Base-by-base conservation (phyloP, 23 red algal genomes). In the Gracilaria domingensis region DNA sequence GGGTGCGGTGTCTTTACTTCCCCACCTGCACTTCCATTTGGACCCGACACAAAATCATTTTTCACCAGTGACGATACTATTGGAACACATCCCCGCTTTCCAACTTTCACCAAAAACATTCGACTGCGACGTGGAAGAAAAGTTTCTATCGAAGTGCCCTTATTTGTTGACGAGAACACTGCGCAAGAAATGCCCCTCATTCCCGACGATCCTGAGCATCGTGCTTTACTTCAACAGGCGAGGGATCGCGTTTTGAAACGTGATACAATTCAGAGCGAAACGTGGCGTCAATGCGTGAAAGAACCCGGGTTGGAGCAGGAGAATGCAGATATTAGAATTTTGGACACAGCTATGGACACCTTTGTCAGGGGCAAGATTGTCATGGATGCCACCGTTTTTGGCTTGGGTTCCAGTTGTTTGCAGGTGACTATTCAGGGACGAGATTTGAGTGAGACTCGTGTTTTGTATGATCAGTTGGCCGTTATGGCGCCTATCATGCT, bases 401-500 rank as follows among this genome's bases (percentile, higher is more conserved):
- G 97, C 1, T 96, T 99, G 97, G 97, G 97, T 38, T 60, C 64
- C 78, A 76, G 87, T 65, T 99, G 97, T 85, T 77, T 99, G 62
- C 97, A 99, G 78, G 86, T 99, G 26, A 99, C 97, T 1, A 54
- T 99, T 71, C 97, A 99, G 60, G 92, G 86, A 0, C 74, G 79
- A 48, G 94, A 99, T 36, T 77, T 99, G 80, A 79, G 87, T 55
- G 97, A 99, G 84, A 91, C 91, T 20, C 94, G 97, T 1, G 86
- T 91, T 51, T 87, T 99, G 38, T 99, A 99, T 78, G 97, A 99
- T 78, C 97, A 99, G 64, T 75, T 99, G 53, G 94, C 94, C 24
- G 97, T 99, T 23, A 90, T 99, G 89, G 97, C 97, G 7, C 97
- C 97, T 29, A 80, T 99, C 29, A 95, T 99, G 93, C 80, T 99